These are phyloP conservation scores for Cystobasidium ongulense DNA, from an alignment of 768 basidiomycete genomes.

Conservation along the genomic window DNA sequence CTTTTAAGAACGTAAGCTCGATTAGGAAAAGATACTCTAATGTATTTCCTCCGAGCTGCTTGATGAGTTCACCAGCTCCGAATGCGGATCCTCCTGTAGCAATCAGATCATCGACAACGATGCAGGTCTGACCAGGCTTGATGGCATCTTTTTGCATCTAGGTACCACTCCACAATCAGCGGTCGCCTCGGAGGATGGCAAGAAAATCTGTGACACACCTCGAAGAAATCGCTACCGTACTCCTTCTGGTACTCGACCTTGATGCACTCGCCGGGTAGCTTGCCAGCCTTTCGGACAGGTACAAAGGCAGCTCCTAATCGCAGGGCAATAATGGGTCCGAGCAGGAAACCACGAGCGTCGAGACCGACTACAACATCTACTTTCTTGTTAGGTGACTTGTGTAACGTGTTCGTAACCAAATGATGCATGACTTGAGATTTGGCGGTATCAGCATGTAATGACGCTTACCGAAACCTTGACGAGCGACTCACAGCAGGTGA, in stretches of 20 bases:
- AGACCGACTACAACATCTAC: slow-evolving; percentile 83
- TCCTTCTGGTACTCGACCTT: slow-evolving; percentile 78
- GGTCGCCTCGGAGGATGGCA: neutral
- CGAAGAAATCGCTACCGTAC: slow-evolving; percentile 44
- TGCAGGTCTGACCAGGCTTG: slow-evolving; percentile 66
- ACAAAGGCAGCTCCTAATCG: slow-evolving; percentile 89
- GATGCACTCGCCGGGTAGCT: slow-evolving; percentile 80
- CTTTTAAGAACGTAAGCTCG: slow-evolving; percentile 60
- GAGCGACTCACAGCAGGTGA: neutral
- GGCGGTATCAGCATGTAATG: slow-evolving; percentile 58
- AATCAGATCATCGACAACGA: slow-evolving; percentile 89
- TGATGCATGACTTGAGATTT: slow-evolving; percentile 62
- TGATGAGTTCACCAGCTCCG: slow-evolving; percentile 81
- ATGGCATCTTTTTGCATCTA: slow-evolving; percentile 90
- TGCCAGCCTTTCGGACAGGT: slow-evolving; percentile 86
- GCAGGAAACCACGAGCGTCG: slow-evolving; percentile 89
- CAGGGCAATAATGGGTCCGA: slow-evolving; percentile 85
- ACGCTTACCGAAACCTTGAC: neutral
- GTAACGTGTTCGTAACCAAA: slow-evolving; percentile 68
- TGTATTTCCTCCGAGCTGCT: slow-evolving; percentile 70
- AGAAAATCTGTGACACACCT: neutral
- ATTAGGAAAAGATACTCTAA: slow-evolving; percentile 93
- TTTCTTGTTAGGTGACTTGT: slow-evolving; percentile 42
- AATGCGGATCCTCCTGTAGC: slow-evolving; percentile 87
- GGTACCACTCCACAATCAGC: slow-evolving; percentile 51